phyloP scores from a whole-genome alignment of 805 yeast species.

The Maudiozyma bulderi region DNA sequence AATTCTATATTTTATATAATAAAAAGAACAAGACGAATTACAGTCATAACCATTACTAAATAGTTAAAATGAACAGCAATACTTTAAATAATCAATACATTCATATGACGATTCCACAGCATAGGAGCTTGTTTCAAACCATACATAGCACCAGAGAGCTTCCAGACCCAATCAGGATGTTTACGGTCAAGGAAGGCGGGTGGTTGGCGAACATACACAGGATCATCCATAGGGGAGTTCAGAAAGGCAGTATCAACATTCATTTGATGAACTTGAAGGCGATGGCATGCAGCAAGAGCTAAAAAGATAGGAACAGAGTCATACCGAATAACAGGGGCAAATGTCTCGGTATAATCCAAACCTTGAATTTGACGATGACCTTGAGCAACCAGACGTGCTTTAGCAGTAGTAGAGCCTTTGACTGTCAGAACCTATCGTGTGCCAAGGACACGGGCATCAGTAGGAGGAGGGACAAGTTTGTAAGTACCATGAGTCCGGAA shows the following conservation, averaged over 20 bases:
- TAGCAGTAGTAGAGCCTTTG: constrained; percentile 9
- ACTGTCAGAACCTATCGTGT: constrained; percentile 15
- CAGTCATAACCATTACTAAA: too few species aligned
- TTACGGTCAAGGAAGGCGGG: constrained; percentile 3
- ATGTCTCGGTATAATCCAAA: constrained; percentile 19
- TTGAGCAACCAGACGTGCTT: constrained; percentile 22
- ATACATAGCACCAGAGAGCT: too few species aligned
- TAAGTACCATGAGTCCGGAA: constrained; percentile 5
- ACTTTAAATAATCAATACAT: too few species aligned
- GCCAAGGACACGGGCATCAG: constrained; percentile 5
- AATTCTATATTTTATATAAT: too few species aligned
- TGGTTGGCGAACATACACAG: constrained; percentile 4
- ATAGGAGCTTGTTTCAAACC: too few species aligned
- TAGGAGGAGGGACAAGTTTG: constrained; percentile 4
- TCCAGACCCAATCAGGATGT: constrained; percentile 7
- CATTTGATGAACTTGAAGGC: constrained; percentile 12
- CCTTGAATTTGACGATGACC: constrained; percentile 19
- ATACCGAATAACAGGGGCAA: constrained; percentile 22
- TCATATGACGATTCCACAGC: too few species aligned
- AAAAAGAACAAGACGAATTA: too few species aligned
- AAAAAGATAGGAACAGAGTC: constrained; percentile 10
- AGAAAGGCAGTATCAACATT: constrained; percentile 16
- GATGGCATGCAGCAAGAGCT: constrained; percentile 1
- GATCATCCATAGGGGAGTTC: constrained; percentile 7
- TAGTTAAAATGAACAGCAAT: too few species aligned